phyloP scores from a whole-genome alignment of 208 protist genomes.

The Leishmania braziliensis region DNA sequence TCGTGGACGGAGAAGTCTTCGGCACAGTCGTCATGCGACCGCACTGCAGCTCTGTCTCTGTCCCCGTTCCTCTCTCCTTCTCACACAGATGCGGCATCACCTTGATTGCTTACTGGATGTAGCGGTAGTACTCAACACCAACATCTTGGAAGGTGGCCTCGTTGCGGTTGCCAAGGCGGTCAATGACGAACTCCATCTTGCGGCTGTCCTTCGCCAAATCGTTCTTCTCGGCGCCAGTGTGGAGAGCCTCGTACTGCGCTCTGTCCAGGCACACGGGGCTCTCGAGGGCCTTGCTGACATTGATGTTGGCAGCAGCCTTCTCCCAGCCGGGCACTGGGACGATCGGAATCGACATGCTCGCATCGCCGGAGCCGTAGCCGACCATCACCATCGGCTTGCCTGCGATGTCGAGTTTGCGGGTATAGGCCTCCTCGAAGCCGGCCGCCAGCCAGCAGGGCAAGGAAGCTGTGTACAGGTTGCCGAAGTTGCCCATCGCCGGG shows the following conservation, averaged over 20 bases:
- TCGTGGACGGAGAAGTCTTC: neutral
- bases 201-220: conserved; percentile 60
- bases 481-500: conserved; percentile 85
- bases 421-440: conserved; percentile 87
- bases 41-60: neutral
- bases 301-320: conserved; percentile 78
- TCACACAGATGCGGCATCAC: neutral
- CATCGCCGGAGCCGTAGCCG: conserved; percentile 88
- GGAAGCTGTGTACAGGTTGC: conserved; percentile 92
- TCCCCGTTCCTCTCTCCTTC: conserved; percentile 5
- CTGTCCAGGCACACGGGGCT: conserved; percentile 75
- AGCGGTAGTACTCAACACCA: conserved; percentile 91
- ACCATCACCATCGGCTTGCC: conserved; percentile 90
- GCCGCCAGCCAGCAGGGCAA: conserved; percentile 90
- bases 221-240: conserved; percentile 75
- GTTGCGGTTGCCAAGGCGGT: conserved; percentile 76
- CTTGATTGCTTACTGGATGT: conserved; percentile 47
- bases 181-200: conserved; percentile 84
- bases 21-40: neutral
- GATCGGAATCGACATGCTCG: conserved; percentile 88
- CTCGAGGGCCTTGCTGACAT: conserved; percentile 68
- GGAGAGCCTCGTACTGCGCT: conserved; percentile 85
- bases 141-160: conserved; percentile 90
- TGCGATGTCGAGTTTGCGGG: conserved; percentile 79
- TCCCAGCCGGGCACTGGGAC: conserved; percentile 82